Evolutionary conservation across 2,329 filamentous ascomycete species (phyloP).

Genomic region (Aaosphaeria pasadenensis): DNA sequence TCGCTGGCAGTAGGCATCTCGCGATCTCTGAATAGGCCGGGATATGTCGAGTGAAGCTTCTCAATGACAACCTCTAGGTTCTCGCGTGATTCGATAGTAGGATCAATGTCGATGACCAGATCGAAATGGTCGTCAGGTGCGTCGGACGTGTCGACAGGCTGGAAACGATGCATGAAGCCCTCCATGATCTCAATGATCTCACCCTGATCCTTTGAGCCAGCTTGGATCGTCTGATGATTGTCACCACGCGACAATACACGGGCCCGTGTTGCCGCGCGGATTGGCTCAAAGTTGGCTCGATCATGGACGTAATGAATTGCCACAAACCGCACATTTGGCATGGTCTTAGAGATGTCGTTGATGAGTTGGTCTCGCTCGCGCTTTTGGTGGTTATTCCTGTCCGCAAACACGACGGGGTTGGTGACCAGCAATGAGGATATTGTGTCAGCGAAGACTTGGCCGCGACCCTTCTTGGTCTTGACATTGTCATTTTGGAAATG

Average conservation of each 20-base stretch:
- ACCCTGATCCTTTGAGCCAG: conserved; percentile 63
- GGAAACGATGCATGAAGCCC: conserved; percentile 82
- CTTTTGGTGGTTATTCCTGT: conserved; percentile 89
- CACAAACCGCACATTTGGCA: conserved; percentile 68
- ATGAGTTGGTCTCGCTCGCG: conserved; percentile 88
- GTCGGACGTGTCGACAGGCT: conserved; percentile 65
- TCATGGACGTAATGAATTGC: conserved; percentile 88
- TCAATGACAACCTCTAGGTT: conserved; percentile 80
- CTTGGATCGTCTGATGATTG: conserved; percentile 97
- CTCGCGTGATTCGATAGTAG: conserved; percentile 69
- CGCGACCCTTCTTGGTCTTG: conserved; percentile 68
- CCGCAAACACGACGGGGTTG: conserved; percentile 76
- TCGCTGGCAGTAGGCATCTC: conserved; percentile 68
- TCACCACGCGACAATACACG: conserved; percentile 84
- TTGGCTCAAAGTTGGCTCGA: conserved; percentile 61
- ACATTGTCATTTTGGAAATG: conserved; percentile 98
- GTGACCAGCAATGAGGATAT: conserved; percentile 64
- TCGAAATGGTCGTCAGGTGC: conserved; percentile 83
- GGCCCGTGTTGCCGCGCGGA: conserved; percentile 71
- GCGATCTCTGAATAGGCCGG: conserved; percentile 61
- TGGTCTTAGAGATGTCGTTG: conserved; percentile 64
- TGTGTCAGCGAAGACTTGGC: conserved; percentile 71
- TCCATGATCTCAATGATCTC: conserved; percentile 94
- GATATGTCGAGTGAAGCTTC: conserved; percentile 72
- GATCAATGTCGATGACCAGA: conserved; percentile 78